Evolutionary conservation across 2,329 filamentous ascomycete species (phyloP), one percentile per base, ranked within the genome.

Genomic region (Claviceps purpurea): DNA sequence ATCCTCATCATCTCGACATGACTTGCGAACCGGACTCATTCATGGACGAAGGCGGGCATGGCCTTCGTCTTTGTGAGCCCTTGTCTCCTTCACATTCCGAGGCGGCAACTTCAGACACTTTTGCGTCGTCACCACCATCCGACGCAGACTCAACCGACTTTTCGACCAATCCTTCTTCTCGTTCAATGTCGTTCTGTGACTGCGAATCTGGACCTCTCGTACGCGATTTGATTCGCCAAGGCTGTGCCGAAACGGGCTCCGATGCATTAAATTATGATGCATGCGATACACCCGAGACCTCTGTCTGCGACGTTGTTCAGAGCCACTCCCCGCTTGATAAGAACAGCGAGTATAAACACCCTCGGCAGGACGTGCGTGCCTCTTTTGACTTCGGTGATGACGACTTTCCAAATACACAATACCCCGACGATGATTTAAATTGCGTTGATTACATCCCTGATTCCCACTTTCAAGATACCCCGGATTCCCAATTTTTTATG

Each of bases 121-220:
- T 67, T 14, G 66, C 62, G 44, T 62, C 67, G 5, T 70, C 69
- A 44, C 47, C 47, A 3, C 65, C 68, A 5, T 63, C 60, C 16
- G 67, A 69, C 34, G 55, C 60, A 26, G 62, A 64, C n/a, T 63
- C 60, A 16, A 61, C 57, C 55, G 64, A 50, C 54, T 68, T 56
- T 52, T 62, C 59, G 52, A 69, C 59, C 62, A 67, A 62, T 48
- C 71, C 72, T 1, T 70, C 73, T 5, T 69, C 73, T 8, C 71
- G 75, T 51, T 73, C 72, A 14, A 65, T 75, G 51, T 79, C 76
- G 2, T 77, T 76, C 57, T 78, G 75, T 1, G 74, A 73, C 49
- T 74, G 70, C 0, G 76, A 77, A 55, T 68, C 70, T 2, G 73
- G 70, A 26, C 62, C 59, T 20, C 67, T 73, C 52, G 56, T 61